Base-by-base conservation (phyloP, 352 stramenopile species). In the Halophytophthora polymorphica region DNA sequence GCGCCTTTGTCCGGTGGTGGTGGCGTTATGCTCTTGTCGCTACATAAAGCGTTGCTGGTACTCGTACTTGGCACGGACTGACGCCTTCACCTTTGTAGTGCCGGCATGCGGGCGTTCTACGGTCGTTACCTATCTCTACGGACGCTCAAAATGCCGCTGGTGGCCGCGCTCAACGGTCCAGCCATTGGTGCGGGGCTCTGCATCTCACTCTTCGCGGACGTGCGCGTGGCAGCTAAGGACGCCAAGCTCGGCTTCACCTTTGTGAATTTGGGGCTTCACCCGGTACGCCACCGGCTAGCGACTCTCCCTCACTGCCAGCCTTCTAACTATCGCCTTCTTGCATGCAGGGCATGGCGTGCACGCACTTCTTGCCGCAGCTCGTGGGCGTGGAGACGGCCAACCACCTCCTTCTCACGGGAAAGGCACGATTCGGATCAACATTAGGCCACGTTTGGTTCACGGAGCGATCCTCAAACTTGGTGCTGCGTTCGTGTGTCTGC, bases 171-270 rank as follows among this genome's bases (percentile, higher is more conserved):
- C 45, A 91, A 96, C 54, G 89, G 89, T 15, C 84, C 64, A 25
- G 80, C 78, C n/a, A 87, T 90, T 37, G 82, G 83, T 35, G 83
- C 83, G 1, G 83, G 81, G 0, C 45, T 90, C 41, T 91, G 86
- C 58, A 80, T 96, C 43, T 83, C 88, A 11, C 68, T 95, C 37
- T 89, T 90, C 15, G 90, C 78, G 23, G 88, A 96, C 56, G 64
- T 94, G 11, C 73, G 88, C 17, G 71, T 96, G 14, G 78, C 70
- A 0, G 64, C 65, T 1, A 61, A 66, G n/a, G 71, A 75, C 35
- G 67, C 82, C 25, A 90, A 94, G 57, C 76, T 96, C 53, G 86
- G 87, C 36, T 91, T 96, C 54, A 96, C 81, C 36, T 97, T 96
- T 58, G 73, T 86, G 21, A 82, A 86, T 56, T 52, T 96, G 11